Evolutionary conservation across 1,284 basidiomycete species (phyloP).

Genomic region (Cystobasidium pallidum): DNA sequence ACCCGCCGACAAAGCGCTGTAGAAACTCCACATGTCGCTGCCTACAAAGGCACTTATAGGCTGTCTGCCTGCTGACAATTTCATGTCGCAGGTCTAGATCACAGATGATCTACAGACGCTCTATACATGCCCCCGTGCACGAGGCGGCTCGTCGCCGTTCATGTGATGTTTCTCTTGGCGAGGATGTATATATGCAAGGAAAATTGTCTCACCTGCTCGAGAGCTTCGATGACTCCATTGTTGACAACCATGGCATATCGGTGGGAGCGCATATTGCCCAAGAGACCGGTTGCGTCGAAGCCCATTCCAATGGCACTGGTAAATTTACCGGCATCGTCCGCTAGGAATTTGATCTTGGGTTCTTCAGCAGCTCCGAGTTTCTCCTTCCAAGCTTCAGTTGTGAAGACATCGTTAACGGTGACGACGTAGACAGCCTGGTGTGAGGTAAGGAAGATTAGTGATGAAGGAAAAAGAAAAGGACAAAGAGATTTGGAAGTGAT

Average conservation of each 20-base stretch:
- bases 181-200: too few relatives aligned
- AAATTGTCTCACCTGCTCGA: conserved; percentile 3
- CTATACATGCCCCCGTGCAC: too few relatives aligned
- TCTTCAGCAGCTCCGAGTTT: conserved; percentile 49
- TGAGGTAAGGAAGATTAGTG: not conserved
- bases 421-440: conserved; percentile 51
- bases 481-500: too few relatives aligned
- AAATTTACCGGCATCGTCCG: conserved; percentile 54
- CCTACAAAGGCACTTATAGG: too few relatives aligned
- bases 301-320: conserved; percentile 52
- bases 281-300: conserved; percentile 53
- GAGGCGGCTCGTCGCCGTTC: too few relatives aligned
- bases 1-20: too few relatives aligned
- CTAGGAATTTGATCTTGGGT: conserved; percentile 52
- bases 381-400: conserved; percentile 54
- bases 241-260: conserved; percentile 51
- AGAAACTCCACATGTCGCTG: too few relatives aligned
- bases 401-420: conserved; percentile 54
- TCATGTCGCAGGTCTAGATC: too few relatives aligned
- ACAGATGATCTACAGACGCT: too few relatives aligned
- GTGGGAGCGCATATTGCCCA: conserved; percentile 52
- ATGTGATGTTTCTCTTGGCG: too few relatives aligned
- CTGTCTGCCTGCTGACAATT: too few relatives aligned
- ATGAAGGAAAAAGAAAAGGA: not conserved
- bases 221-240: conserved; percentile 49